Evolutionary conservation across 345 rosid genomes (phyloP).

Genomic region (Rhodamnia rubescens): DNA sequence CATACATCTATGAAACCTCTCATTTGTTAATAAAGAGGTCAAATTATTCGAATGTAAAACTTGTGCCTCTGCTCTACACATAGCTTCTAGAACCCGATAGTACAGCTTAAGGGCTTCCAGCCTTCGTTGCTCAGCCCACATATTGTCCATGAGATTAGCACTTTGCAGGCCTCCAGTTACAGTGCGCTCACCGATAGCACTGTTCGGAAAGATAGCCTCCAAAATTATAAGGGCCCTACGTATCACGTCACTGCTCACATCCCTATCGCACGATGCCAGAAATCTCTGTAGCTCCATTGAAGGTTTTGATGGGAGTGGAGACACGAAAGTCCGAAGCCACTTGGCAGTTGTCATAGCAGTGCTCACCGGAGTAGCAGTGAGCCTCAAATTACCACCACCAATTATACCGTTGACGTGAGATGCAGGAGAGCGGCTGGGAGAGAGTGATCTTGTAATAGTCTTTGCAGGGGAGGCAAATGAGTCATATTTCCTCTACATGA

Average conservation of each 20-base stretch:
- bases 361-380: constrained; percentile 80
- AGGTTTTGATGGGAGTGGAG: constrained; percentile 73
- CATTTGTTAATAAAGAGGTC: constrained; percentile 83
- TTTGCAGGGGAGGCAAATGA: constrained; percentile 70
- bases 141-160: constrained; percentile 77
- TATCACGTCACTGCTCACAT: constrained; percentile 64
- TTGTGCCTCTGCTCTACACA: constrained; percentile 92
- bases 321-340: constrained; percentile 83
- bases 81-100: constrained; percentile 89
- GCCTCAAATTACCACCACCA: constrained; percentile 29
- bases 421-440: constrained; percentile 70
- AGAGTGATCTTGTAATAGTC: constrained; percentile 68
- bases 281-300: constrained; percentile 60
- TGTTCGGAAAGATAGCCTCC: constrained; percentile 90
- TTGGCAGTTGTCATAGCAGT: constrained; percentile 96
- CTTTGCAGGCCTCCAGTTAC: constrained; percentile 53
- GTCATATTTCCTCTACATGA: constrained; percentile 59
- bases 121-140: constrained; percentile 94
- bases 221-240: constrained; percentile 77
- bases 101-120: constrained; percentile 77
- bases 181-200: constrained; percentile 52
- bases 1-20: constrained; percentile 97
- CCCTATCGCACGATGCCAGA: constrained; percentile 69
- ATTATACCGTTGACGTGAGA: constrained; percentile 47
- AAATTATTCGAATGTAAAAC: constrained; percentile 68